Evolutionary conservation across 768 basidiomycete species (phyloP).

Genomic region (Xerocomus potaroensis): DNA sequence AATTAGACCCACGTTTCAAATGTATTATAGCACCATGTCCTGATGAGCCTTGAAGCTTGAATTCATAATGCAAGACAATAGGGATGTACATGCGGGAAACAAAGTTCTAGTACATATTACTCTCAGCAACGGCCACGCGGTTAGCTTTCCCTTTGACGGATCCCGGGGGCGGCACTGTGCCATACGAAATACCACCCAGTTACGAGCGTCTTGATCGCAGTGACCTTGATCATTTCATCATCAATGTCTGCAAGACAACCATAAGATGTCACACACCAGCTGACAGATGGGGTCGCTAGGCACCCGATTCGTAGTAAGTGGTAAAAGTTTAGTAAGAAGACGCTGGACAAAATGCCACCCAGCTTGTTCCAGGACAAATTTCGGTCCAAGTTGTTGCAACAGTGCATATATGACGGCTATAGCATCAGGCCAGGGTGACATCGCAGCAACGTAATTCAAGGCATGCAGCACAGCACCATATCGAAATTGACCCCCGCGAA

Average conservation of each 20-base stretch:
- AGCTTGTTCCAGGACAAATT: slow-evolving; percentile 7
- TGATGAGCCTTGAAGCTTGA: slow-evolving; percentile 4
- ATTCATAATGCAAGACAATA: slow-evolving; percentile 9
- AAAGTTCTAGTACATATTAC: too few species aligned
- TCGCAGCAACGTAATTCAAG: slow-evolving; percentile 9
- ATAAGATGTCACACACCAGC: slow-evolving; percentile 10
- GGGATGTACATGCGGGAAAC: background rate
- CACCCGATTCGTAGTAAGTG: slow-evolving; percentile 1
- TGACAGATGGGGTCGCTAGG: slow-evolving; percentile 12
- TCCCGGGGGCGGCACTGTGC: background rate
- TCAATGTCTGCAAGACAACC: background rate
- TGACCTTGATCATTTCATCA: slow-evolving; percentile 10
- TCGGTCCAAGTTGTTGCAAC: slow-evolving; percentile 14
- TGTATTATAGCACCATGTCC: slow-evolving; percentile 25
- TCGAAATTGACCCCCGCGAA: slow-evolving; percentile 8
- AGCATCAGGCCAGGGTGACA: slow-evolving; percentile 18
- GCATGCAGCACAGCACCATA: slow-evolving; percentile 3
- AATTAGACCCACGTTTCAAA: slow-evolving; percentile 14
- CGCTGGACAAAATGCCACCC: slow-evolving; percentile 12
- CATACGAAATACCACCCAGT: slow-evolving; percentile 9
- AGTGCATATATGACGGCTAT: slow-evolving; percentile 12
- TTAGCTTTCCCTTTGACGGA: background rate
- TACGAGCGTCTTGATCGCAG: slow-evolving; percentile 9
- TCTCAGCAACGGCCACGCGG: too few species aligned
- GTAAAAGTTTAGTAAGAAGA: slow-evolving; percentile 9